Base-by-base conservation (phyloP, 2,329 filamentous ascomycete species). In the Microsporum ferrugineum region DNA sequence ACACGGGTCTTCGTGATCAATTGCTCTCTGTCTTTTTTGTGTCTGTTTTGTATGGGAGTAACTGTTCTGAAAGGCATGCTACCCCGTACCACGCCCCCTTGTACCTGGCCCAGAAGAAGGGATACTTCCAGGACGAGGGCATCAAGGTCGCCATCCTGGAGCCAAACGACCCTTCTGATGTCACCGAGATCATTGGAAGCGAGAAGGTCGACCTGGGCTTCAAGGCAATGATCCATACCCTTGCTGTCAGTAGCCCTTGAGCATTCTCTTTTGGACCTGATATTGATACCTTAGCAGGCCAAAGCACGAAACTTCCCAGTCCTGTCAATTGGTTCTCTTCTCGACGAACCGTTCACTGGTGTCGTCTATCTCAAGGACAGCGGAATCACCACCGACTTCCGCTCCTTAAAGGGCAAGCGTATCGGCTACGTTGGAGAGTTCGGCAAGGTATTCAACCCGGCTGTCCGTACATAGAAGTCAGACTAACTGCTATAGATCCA, bases 191-290 rank as follows among this genome's bases (percentile, higher is more conserved):
- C 72, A 88, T 91, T 66, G 88, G 88, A 62, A 85, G 81, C 60
- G 85, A 84, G 63, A 89, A 89, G 70, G 84, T 89, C 57, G 87
- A 90, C 70, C 82, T 90, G 69, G 88, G 87, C 51, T 89, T 88
- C 81, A 91, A 90, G 74, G 87, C 88, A 65, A 90, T 91, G 87
- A 91, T 91, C 66, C 88, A 91, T 70, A 90, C 87, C 6, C 81
- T 91, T 63, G 87, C 87, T 61, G 84, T 86, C 74, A 64, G 78
- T 72, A 2, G 29, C 12, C 17, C 36, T 10, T 6, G 3, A 6
- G 1, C 7, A 31, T 29, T 43, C 8, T 36, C n/a, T 12, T 29
- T 57, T 23, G 12, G 4, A 10, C 14, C 39, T 38, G 12, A 29
- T 41, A 31, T 57, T 43, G 60, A 31, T 34, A 12, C 7, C 41